Evolutionary conservation across 768 basidiomycete species (phyloP).

Genomic region (Roridomyces roridus): DNA sequence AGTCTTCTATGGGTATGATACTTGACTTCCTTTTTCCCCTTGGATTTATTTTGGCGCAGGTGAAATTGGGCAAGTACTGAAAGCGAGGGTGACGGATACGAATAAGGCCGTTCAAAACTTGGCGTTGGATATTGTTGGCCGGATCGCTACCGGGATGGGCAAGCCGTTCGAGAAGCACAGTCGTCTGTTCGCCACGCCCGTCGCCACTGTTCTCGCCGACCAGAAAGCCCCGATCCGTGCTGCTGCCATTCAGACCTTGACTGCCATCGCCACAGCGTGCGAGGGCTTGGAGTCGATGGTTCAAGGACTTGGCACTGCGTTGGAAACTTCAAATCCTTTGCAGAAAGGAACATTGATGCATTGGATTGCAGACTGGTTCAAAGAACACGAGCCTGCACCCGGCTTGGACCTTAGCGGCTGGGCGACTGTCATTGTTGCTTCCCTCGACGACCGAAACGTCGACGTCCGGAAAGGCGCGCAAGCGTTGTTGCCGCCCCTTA

Average conservation of each 20-base stretch:
- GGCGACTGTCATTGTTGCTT: conserved; percentile 68
- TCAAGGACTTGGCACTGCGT: conserved; percentile 73
- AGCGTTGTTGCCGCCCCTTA: conserved; percentile 76
- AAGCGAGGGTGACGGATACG: conserved; percentile 86
- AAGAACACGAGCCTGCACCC: conserved; percentile 59
- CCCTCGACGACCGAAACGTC: conserved; percentile 87
- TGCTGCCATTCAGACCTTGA: conserved; percentile 78
- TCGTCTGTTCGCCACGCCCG: conserved; percentile 74
- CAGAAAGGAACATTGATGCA: conserved; percentile 80
- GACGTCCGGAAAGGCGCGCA: conserved; percentile 95
- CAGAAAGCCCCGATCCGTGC: conserved; percentile 88
- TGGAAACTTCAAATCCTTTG: conserved; percentile 88
- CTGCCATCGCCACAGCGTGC: conserved; percentile 83
- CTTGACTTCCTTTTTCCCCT: not conserved
- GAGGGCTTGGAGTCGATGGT: conserved; percentile 87
- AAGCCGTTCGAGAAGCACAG: conserved; percentile 92
- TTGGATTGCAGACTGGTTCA: conserved; percentile 85
- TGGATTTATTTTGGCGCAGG: conserved; percentile 50
- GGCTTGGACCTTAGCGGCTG: conserved; percentile 75
- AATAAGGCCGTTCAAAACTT: conserved; percentile 94
- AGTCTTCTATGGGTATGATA: conserved; percentile 80
- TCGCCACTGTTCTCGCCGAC: conserved; percentile 88
- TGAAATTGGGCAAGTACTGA: conserved; percentile 89
- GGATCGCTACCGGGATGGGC: conserved; percentile 94
- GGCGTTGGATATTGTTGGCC: conserved; percentile 88